Percentiles rank a stretch among this genome's conserved stretches.
Conservation (phyloP, 2,329 filamentous ascomycete genomes). For the Penicillium sp. region DNA sequence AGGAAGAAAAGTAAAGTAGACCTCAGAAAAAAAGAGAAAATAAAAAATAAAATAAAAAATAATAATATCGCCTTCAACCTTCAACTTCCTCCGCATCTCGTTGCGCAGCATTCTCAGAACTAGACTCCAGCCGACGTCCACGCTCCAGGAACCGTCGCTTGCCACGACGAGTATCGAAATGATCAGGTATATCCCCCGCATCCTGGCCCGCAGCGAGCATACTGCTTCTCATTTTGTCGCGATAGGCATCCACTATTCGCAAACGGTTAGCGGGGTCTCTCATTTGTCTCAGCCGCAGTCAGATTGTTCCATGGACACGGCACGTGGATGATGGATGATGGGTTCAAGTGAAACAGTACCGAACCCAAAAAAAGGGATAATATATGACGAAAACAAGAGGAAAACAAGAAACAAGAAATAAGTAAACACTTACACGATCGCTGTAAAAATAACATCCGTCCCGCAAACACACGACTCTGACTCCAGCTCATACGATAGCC, state of each 20-base stretch:
- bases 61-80: slow-evolving; percentile 14
- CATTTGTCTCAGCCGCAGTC: not conserved
- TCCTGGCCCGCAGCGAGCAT: slow-evolving; percentile 79
- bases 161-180: slow-evolving; percentile 85
- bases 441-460: slow-evolving; percentile 82
- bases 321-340: slow-evolving; percentile 3
- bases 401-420: slow-evolving; percentile 2
- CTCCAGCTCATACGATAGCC: slow-evolving; percentile 97
- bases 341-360: slow-evolving; percentile 2
- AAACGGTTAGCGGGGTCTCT: slow-evolving; percentile 11
- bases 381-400: slow-evolving; percentile 4
- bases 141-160: slow-evolving; percentile 72
- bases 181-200: slow-evolving; percentile 69
- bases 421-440: slow-evolving; percentile 71
- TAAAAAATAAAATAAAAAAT: too few species aligned
- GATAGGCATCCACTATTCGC: slow-evolving; percentile 81
- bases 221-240: slow-evolving; percentile 82
- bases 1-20: not conserved
- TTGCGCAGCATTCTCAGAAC: slow-evolving; percentile 30
- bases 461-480: slow-evolving; percentile 87
- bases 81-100: slow-evolving; percentile 42
- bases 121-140: slow-evolving; percentile 18
- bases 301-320: slow-evolving; percentile 9
- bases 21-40: not conserved
- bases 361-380: slow-evolving; percentile 14